These are phyloP conservation scores for Boletus fagicola DNA, from an alignment of 768 basidiomycete species.

Conservation along the genomic window DNA sequence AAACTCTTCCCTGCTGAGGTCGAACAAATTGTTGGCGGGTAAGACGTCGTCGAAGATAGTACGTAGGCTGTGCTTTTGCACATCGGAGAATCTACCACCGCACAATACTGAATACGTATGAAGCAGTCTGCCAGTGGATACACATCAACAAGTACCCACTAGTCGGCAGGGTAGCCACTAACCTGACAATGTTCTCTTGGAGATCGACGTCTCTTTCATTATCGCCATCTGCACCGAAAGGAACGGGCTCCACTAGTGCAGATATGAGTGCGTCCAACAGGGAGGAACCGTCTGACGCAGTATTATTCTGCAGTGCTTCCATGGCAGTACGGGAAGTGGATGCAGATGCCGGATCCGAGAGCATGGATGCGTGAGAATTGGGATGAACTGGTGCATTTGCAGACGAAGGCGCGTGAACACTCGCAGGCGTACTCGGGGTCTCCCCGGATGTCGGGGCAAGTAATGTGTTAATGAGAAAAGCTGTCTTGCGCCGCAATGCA, in stretches of 20 bases:
- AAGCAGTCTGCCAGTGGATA: slow-evolving; percentile 45
- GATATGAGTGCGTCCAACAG: slow-evolving; percentile 52
- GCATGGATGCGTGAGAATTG: slow-evolving; percentile 70
- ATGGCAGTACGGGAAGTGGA: slow-evolving; percentile 51
- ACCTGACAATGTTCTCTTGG: slow-evolving; percentile 64
- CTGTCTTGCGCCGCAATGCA: slow-evolving; percentile 69
- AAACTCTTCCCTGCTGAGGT: slow-evolving; percentile 30
- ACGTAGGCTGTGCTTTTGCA: slow-evolving; percentile 32
- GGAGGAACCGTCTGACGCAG: slow-evolving; percentile 30
- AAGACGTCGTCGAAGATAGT: slow-evolving; percentile 26
- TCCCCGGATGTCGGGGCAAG: slow-evolving; percentile 47
- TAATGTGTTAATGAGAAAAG: slow-evolving; percentile 73
- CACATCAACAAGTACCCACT: slow-evolving; percentile 1
- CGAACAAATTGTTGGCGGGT: slow-evolving; percentile 24
- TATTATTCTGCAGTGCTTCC: slow-evolving; percentile 42
- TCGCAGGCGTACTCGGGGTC: background rate
- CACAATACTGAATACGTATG: slow-evolving; percentile 51
- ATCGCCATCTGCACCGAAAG: slow-evolving; percentile 69
- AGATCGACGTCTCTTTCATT: slow-evolving; percentile 58
- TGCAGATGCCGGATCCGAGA: slow-evolving; percentile 49
- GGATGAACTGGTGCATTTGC: slow-evolving; percentile 48
- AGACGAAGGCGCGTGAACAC: slow-evolving; percentile 24
- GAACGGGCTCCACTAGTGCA: slow-evolving; percentile 53
- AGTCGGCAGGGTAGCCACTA: slow-evolving; percentile 12
- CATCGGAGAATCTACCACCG: slow-evolving; percentile 30